Evolutionary conservation across 2,329 filamentous ascomycete species (phyloP).

Genomic region (Myriosclerotinia scirpicola): DNA sequence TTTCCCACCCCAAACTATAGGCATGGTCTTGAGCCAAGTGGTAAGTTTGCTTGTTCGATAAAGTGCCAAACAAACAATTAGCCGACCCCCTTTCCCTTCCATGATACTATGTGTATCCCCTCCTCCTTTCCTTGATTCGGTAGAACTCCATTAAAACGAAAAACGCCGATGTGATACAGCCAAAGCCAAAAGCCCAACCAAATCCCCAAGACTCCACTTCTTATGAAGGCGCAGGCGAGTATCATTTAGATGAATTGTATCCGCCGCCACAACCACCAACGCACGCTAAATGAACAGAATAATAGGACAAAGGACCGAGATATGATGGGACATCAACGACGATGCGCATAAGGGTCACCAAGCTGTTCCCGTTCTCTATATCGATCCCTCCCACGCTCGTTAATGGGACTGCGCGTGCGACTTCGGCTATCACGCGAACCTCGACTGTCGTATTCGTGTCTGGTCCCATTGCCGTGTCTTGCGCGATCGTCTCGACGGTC

Average conservation of each 20-base stretch:
- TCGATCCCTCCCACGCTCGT: conserved; percentile 44
- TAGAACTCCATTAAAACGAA: not conserved
- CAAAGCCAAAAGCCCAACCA: conserved; percentile 12
- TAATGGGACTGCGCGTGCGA: conserved; percentile 48
- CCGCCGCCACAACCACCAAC: not conserved
- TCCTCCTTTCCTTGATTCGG: not conserved
- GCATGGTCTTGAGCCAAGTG: not conserved
- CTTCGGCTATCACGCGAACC: conserved; percentile 42
- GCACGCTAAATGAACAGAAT: conserved; percentile 19
- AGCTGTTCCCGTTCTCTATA: conserved; percentile 44
- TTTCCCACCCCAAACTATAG: not conserved
- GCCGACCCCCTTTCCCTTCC: not conserved
- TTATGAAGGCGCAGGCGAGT: not conserved
- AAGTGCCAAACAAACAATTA: not conserved
- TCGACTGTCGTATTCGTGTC: conserved; percentile 45
- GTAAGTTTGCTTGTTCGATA: not conserved
- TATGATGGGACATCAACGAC: conserved; percentile 6
- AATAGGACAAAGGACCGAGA: not conserved
- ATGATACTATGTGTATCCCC: conserved; percentile 1
- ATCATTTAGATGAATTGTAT: not conserved
- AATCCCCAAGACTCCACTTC: conserved; percentile 10
- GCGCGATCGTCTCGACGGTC: conserved; percentile 38
- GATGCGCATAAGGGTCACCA: conserved; percentile 27
- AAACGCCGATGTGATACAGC: conserved; percentile 17
- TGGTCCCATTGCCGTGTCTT: conserved; percentile 42